phyloP scores from a whole-genome alignment of 352 stramenopile genomes.

The Pythium aphanidermatum region DNA sequence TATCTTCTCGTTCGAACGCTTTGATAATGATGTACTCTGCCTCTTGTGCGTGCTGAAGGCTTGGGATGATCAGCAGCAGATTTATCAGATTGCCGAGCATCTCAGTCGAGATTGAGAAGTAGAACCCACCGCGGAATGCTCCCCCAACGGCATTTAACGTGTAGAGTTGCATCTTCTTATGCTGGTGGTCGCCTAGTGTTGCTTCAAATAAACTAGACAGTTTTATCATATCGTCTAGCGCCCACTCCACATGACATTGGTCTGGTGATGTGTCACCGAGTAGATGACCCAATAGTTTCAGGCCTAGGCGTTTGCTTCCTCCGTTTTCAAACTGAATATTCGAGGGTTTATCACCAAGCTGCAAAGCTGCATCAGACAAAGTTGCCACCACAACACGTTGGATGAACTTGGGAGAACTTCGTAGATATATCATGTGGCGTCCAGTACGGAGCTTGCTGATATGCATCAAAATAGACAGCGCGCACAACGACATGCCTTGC shows the following conservation, averaged over 20 bases:
- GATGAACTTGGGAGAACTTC: conserved; percentile 16
- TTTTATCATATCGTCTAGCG: conserved; percentile 21
- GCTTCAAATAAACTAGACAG: conserved; percentile 26
- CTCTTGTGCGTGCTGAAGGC: conserved; percentile 25
- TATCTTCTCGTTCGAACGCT: conserved; percentile 37
- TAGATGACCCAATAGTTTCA: conserved; percentile 49
- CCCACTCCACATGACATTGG: conserved; percentile 22
- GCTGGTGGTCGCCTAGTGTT: conserved; percentile 32
- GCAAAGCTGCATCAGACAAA: not conserved
- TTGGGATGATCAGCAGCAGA: conserved; percentile 49
- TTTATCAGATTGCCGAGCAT: conserved; percentile 61
- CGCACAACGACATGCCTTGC: no score
- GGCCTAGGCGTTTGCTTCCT: conserved; percentile 5
- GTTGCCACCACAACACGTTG: conserved; percentile 19
- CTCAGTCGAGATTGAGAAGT: conserved; percentile 41
- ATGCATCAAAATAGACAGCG: conserved; percentile 22
- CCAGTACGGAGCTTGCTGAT: conserved; percentile 23
- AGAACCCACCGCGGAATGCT: conserved; percentile 24
- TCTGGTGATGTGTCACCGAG: conserved; percentile 24
- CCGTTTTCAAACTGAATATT: not conserved
- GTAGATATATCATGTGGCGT: conserved; percentile 18
- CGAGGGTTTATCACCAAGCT: conserved; percentile 1
- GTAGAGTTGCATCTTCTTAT: conserved; percentile 36
- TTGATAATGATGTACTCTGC: conserved; percentile 43
- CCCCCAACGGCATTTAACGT: conserved; percentile 35